Conservation (phyloP, 352 stramenopile species). For the Aphanomyces invadans region DNA sequence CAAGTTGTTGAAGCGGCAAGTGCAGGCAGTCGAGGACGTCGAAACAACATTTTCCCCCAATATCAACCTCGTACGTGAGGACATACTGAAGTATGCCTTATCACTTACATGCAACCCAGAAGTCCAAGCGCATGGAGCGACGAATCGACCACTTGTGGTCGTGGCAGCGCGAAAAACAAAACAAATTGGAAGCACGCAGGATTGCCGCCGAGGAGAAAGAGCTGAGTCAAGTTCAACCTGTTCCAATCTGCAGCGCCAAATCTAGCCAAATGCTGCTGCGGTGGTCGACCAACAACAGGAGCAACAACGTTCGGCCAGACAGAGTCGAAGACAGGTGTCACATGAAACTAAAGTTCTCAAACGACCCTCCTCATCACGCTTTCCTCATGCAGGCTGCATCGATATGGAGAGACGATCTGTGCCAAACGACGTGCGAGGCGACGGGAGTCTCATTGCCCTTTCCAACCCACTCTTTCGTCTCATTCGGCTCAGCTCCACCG, state of each 20-base stretch:
- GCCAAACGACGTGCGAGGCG: slow-evolving; percentile 53
- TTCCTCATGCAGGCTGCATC: slow-evolving; percentile 40
- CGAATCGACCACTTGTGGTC: slow-evolving; percentile 53
- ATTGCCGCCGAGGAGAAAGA: slow-evolving; percentile 32
- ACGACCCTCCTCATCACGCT: too few relatives aligned
- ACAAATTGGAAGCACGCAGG: slow-evolving; percentile 41
- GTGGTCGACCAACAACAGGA: background rate
- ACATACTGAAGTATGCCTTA: background rate
- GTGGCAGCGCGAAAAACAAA: slow-evolving; percentile 54
- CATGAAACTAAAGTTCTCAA: too few relatives aligned
- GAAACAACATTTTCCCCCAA: slow-evolving; percentile 30
- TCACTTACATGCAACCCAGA: slow-evolving; percentile 26
- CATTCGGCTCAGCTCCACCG: slow-evolving; percentile 44
- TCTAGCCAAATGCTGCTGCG: slow-evolving; percentile 32
- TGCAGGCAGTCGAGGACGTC: slow-evolving; percentile 31
- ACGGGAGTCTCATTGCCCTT: slow-evolving; percentile 24
- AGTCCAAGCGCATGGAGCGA: slow-evolving; percentile 49
- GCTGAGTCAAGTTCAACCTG: slow-evolving; percentile 29
- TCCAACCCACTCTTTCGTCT: slow-evolving; percentile 38
- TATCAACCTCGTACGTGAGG: slow-evolving; percentile 49
- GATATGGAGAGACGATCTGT: slow-evolving; percentile 61
- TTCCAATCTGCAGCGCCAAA: slow-evolving; percentile 32
- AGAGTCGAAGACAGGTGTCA: slow-evolving; percentile 52
- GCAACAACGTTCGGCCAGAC: slow-evolving; percentile 29
- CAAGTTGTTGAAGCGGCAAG: slow-evolving; percentile 37